phyloP scores from a whole-genome alignment of 192 early-diverging fungal species.

The Backusella liffmaniae region DNA sequence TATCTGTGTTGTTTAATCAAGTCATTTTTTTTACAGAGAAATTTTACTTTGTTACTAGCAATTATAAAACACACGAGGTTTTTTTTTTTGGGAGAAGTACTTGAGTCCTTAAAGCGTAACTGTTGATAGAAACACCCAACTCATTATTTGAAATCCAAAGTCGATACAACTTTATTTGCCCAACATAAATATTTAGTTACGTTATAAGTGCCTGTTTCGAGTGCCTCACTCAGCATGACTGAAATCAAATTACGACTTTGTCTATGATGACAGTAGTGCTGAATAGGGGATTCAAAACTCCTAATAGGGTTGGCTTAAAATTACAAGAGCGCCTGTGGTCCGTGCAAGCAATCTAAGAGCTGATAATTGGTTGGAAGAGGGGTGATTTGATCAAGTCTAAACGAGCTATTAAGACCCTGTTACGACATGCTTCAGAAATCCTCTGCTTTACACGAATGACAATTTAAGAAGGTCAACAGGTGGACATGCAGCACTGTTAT shows the following conservation, averaged over 20 bases:
- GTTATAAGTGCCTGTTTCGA: conserved; percentile 76
- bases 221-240: conserved; percentile 66
- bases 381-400: conserved; percentile 95
- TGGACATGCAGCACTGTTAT: conserved; percentile 84
- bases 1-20: no score
- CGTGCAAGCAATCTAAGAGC: conserved; percentile 67
- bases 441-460: conserved; percentile 65
- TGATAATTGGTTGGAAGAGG: conserved; percentile 88
- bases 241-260: conserved; percentile 50
- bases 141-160: conserved; percentile 11
- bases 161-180: conserved; percentile 47
- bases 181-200: conserved; percentile 65
- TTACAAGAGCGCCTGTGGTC: conserved; percentile 80
- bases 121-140: no score
- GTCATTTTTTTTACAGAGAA: no score
- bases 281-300: conserved; percentile 76
- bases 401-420: conserved; percentile 95
- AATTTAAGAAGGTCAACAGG: conserved; percentile 70
- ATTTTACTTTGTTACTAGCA: no score
- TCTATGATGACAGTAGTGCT: conserved; percentile 56
- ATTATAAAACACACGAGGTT: no score
- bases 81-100: no score
- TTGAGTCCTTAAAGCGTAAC: no score
- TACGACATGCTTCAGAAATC: neutral
- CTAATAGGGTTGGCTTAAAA: conserved; percentile 71